Conservation (phyloP, 2,329 filamentous ascomycete species). For the Pseudogymnoascus sp. region DNA sequence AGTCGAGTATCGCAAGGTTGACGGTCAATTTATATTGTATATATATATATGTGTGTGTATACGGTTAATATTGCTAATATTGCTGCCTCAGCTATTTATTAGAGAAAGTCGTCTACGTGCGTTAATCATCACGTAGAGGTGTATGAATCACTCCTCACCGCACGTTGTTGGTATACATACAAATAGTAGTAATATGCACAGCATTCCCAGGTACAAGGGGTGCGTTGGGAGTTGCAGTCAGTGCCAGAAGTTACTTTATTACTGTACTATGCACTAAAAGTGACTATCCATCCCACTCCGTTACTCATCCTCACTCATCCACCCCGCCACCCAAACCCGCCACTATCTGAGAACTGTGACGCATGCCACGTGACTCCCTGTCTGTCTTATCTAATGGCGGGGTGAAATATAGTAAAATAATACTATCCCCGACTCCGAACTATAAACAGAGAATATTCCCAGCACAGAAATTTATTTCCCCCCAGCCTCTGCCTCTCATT, state of each 20-base stretch:
- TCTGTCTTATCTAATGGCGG: background rate
- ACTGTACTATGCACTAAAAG: background rate
- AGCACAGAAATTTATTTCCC: background rate
- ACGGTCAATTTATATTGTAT: background rate
- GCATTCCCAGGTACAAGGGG: background rate
- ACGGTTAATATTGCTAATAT: background rate
- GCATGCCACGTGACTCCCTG: background rate
- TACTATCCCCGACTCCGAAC: background rate
- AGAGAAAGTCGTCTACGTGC: background rate
- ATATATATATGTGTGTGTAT: background rate
- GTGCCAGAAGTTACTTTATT: background rate
- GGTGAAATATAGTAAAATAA: background rate
- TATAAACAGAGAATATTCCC: background rate
- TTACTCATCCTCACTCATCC: background rate
- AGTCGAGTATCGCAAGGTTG: background rate
- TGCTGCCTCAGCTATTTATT: background rate
- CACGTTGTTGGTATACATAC: too few relatives aligned
- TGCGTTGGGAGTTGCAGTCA: background rate
- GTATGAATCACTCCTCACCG: background rate
- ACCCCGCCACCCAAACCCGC: background rate
- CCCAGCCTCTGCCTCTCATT: background rate
- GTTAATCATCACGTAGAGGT: background rate
- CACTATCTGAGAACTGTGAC: background rate
- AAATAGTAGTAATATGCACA: too few relatives aligned
- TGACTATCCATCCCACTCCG: background rate